A percentile compares a stretch with the other conserved stretches of the same genome.
Evolutionary conservation across 2,329 filamentous ascomycete species (phyloP).

Genomic region (Talaromyces rugulosus): DNA sequence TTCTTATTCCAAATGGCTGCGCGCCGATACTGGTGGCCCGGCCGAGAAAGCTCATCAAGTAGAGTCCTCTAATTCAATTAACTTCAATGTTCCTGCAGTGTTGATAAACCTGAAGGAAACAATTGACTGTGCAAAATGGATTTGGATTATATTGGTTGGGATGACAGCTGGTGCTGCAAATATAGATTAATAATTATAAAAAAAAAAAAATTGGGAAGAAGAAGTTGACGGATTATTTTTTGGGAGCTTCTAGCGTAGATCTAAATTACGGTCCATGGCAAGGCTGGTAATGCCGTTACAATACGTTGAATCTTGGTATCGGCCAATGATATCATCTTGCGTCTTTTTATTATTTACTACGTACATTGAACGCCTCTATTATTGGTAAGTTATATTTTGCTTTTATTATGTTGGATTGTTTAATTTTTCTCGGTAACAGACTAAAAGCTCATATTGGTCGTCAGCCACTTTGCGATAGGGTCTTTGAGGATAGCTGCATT

Average conservation of each 20-base stretch:
- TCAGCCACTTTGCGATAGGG: constrained; percentile 29
- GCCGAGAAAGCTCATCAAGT: constrained; percentile 26
- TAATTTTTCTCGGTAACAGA: background rate
- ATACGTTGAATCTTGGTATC: background rate
- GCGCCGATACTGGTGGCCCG: constrained; percentile 16
- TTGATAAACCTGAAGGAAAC: background rate
- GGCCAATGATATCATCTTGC: background rate
- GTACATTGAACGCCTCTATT: constrained; percentile 13
- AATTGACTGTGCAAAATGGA: background rate
- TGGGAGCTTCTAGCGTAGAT: background rate
- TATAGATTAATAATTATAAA: background rate
- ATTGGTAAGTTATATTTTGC: constrained; percentile 18
- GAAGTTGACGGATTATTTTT: background rate
- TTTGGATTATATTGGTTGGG: background rate
- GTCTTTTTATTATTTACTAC: background rate
- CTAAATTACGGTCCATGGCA: background rate
- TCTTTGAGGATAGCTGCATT: constrained; percentile 18
- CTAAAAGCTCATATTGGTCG: constrained; percentile 21
- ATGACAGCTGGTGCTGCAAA: background rate
- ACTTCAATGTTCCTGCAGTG: background rate
- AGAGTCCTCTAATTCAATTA: background rate
- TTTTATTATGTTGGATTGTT: background rate
- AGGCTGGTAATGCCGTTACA: background rate
- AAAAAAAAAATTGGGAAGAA: background rate
- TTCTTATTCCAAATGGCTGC: constrained; percentile 30